These are phyloP conservation scores for Erodium texanum DNA, from an alignment of 441 rosid species.

Conservation along the genomic window DNA sequence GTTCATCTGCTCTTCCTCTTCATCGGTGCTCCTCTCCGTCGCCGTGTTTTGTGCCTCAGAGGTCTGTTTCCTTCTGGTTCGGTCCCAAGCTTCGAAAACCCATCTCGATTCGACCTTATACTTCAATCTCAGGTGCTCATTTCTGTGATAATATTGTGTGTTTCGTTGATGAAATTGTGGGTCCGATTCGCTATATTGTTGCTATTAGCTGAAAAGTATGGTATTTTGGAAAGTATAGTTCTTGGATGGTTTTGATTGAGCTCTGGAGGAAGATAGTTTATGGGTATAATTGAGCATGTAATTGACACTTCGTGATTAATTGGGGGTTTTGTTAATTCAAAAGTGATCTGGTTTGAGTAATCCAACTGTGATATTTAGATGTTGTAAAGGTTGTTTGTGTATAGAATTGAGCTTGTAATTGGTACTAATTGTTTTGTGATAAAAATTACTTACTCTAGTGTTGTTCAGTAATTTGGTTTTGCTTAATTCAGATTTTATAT, in stretches of 20 bases:
- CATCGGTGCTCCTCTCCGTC: constrained; percentile 15
- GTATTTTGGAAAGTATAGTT: not conserved
- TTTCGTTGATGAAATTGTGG: constrained; percentile 1
- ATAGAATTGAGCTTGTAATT: not conserved
- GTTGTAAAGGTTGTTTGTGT: not conserved
- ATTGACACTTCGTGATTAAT: not conserved
- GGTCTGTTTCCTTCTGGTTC: constrained; percentile 38
- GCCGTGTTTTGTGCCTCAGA: constrained; percentile 11
- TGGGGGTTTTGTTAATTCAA: not conserved
- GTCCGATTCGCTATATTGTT: not conserved
- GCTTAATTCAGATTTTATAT: not conserved
- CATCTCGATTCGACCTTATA: constrained; percentile 41
- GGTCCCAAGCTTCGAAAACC: constrained; percentile 32
- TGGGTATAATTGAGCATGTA: not conserved
- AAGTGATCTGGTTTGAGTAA: not conserved
- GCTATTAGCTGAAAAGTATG: not conserved
- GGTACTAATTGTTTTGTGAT: not conserved
- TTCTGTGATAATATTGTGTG: not conserved
- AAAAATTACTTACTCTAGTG: not conserved
- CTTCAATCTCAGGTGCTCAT: constrained; percentile 42
- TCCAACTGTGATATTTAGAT: not conserved
- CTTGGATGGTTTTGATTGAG: not conserved
- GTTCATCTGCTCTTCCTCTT: constrained; percentile 29
- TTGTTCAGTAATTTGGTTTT: not conserved
- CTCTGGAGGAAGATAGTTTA: not conserved